Conservation (phyloP, 768 basidiomycete species). For the Suillus alpinus region DNA sequence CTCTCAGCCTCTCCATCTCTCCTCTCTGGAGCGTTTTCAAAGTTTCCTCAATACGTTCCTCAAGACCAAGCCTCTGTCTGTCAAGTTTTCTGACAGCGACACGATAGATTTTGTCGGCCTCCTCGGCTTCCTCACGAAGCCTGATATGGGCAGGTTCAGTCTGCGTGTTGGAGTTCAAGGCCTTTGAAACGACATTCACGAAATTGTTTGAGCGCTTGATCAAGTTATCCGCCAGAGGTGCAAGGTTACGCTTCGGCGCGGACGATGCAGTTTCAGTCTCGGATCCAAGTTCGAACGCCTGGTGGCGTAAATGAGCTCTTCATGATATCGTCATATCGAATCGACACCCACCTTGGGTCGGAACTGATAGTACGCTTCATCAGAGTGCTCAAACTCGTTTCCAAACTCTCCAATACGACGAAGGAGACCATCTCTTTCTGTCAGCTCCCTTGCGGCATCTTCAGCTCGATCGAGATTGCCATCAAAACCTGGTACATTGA, state of each 20-base stretch:
- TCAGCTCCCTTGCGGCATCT: constrained; percentile 57
- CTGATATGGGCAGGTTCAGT: constrained; percentile 68
- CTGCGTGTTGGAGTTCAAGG: constrained; percentile 45
- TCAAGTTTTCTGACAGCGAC: constrained; percentile 81
- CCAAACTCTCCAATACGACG: constrained; percentile 81
- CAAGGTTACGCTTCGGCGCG: constrained; percentile 30
- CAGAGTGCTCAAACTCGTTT: constrained; percentile 73
- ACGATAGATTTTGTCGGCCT: constrained; percentile 78
- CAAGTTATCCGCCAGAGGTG: constrained; percentile 50
- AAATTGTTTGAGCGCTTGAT: constrained; percentile 69
- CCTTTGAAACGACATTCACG: constrained; percentile 71
- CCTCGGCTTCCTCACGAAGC: constrained; percentile 74
- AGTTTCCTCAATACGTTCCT: constrained; percentile 82
- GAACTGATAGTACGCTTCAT: constrained; percentile 85
- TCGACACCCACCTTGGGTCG: constrained; percentile 58
- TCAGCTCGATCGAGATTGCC: constrained; percentile 79
- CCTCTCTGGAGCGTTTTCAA: constrained; percentile 78
- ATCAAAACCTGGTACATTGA: constrained; percentile 73
- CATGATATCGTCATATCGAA: neutral
- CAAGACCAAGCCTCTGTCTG: constrained; percentile 77
- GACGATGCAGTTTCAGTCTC: constrained; percentile 23
- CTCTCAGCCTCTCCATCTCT: constrained; percentile 80
- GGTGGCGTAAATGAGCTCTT: constrained; percentile 15
- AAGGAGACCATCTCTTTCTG: constrained; percentile 52
- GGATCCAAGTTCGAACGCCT: constrained; percentile 30